phyloP scores from a whole-genome alignment of 805 yeast species.

The Dipodascopsis uninucleata region DNA sequence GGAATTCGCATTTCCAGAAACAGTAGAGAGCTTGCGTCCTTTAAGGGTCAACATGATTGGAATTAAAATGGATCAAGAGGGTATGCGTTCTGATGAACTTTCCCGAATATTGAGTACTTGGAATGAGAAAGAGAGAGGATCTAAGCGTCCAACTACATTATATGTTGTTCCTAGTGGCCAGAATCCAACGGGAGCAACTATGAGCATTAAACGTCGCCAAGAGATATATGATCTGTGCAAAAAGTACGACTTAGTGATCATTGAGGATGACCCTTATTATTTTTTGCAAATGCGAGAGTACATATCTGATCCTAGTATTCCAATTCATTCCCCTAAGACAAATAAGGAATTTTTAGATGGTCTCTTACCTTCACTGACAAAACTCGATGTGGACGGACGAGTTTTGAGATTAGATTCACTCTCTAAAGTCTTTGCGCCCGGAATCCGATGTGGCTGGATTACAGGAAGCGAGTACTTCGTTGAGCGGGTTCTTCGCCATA shows the following conservation, averaged over 20 bases:
- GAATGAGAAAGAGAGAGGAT: slow-evolving; percentile 46
- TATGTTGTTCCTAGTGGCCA: slow-evolving; percentile 96
- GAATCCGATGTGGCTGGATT: slow-evolving; percentile 84
- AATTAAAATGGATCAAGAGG: slow-evolving; percentile 71
- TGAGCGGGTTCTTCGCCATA: slow-evolving; percentile 64
- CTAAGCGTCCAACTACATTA: slow-evolving; percentile 73
- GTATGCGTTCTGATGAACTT: slow-evolving; percentile 70
- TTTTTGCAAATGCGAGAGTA: slow-evolving; percentile 89
- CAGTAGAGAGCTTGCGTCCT: slow-evolving; percentile 76
- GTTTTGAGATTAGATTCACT: slow-evolving; percentile 85
- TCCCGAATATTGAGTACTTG: slow-evolving; percentile 62
- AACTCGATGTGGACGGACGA: slow-evolving; percentile 80
- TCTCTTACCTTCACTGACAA: slow-evolving; percentile 70
- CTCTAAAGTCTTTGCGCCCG: slow-evolving; percentile 91
- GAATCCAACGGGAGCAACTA: slow-evolving; percentile 92
- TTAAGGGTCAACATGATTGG: slow-evolving; percentile 67
- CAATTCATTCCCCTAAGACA: slow-evolving; percentile 40
- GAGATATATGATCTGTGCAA: slow-evolving; percentile 73
- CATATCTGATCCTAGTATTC: slow-evolving; percentile 37
- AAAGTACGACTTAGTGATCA: slow-evolving; percentile 77
- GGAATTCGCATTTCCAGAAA: slow-evolving; percentile 77
- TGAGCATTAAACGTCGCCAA: slow-evolving; percentile 70
- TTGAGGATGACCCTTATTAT: slow-evolving; percentile 98
- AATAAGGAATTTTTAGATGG: slow-evolving; percentile 45
- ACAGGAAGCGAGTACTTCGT: slow-evolving; percentile 63